Conservation (phyloP, 805 yeast species). For the Kuraishia molischiana region DNA sequence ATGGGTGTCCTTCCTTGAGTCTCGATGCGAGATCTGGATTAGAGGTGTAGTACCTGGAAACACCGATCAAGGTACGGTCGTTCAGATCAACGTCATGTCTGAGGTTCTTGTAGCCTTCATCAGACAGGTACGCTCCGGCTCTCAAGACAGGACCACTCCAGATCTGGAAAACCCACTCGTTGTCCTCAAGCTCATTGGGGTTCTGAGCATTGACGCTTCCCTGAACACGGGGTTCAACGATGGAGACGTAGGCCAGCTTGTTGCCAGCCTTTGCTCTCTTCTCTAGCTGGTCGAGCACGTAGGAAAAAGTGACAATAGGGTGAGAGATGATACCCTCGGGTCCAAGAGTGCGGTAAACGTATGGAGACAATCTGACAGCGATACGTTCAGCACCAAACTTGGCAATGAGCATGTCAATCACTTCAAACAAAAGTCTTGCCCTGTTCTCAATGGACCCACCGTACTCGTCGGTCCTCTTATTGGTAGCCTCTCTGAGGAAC, state of each 20-base stretch:
- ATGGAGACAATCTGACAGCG: conserved; percentile 27
- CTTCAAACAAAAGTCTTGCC: conserved; percentile 14
- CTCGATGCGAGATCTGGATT: conserved; percentile 35
- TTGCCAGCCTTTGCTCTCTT: conserved; percentile 21
- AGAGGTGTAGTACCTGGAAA: conserved; percentile 27
- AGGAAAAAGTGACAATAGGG: conserved; percentile 26
- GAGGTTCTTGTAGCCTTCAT: conserved; percentile 4
- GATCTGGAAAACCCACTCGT: conserved; percentile 9
- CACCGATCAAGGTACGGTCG: conserved; percentile 33
- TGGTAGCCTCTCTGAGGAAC: conserved; percentile 12
- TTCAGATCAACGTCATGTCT: conserved; percentile 15
- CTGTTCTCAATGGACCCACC: conserved; percentile 22
- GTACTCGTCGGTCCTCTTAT: conserved; percentile 18
- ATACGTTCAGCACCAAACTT: conserved; percentile 42
- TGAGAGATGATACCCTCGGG: too few relatives aligned
- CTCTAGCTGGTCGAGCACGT: conserved; percentile 29
- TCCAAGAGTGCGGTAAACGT: conserved; percentile 2
- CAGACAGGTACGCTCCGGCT: conserved; percentile 11
- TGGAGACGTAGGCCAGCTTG: conserved; percentile 14
- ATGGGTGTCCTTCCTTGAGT: conserved; percentile 23
- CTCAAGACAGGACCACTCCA: conserved; percentile 25
- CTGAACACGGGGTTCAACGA: conserved; percentile 20
- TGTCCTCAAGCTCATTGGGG: conserved; percentile 11
- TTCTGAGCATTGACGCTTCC: conserved; percentile 7
- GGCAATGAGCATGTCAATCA: conserved; percentile 35